A percentile compares a stretch with the other conserved stretches of the same genome.
These are phyloP conservation scores for Larix kaempferi DNA, from an alignment of 75 land plant genomes.

Conservation along the genomic window DNA sequence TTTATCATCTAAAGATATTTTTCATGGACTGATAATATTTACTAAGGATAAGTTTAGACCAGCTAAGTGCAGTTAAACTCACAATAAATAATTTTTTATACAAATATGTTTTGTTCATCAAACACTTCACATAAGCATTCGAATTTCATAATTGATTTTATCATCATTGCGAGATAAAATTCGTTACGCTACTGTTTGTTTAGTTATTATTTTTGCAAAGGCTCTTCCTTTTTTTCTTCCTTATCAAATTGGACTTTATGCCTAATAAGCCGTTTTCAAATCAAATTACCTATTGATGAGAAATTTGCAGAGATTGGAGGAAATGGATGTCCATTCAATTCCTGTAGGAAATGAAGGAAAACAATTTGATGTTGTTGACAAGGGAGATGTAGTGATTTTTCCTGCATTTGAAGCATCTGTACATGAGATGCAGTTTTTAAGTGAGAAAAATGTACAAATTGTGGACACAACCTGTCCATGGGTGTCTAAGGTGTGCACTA, in stretches of 20 bases:
- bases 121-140: neutral
- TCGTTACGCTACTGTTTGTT: neutral
- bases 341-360: slow-evolving; percentile 62
- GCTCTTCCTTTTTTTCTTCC: neutral
- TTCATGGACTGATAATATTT: too few relatives aligned
- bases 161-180: neutral
- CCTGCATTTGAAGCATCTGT: slow-evolving; percentile 97
- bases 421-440: slow-evolving; percentile 75
- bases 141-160: neutral
- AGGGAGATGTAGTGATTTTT: slow-evolving; percentile 85
- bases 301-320: slow-evolving; percentile 61
- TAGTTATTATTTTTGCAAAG: neutral
- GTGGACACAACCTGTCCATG: slow-evolving; percentile 99
- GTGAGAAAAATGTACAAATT: slow-evolving; percentile 82
- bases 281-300: neutral
- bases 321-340: slow-evolving; percentile 75
- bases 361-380: slow-evolving; percentile 62
- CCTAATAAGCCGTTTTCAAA: neutral
- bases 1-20: too few relatives aligned
- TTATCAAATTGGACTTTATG: neutral
- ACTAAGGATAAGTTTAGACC: too few relatives aligned
- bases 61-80: too few relatives aligned
- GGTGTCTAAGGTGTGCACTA: slow-evolving; percentile 80
- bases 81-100: neutral
- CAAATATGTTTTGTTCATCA: neutral